Evolutionary conservation across 1,284 basidiomycete genomes (phyloP).

Genomic region (Trametes polyzona): DNA sequence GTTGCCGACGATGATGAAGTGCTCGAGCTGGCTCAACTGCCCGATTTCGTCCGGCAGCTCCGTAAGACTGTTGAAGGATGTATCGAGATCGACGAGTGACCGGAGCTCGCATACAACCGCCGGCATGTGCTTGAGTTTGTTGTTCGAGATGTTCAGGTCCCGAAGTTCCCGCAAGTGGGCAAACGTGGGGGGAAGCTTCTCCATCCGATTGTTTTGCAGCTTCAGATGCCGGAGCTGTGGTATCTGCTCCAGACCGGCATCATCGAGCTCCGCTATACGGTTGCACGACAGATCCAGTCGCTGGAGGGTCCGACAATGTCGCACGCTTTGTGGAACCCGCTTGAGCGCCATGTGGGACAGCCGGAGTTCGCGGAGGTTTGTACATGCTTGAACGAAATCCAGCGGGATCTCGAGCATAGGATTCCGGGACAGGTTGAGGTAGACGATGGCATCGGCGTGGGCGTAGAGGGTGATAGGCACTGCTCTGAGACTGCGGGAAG

Average conservation of each 20-base stretch:
- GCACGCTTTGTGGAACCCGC: conserved; percentile 86
- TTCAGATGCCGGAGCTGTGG: conserved; percentile 75
- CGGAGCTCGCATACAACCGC: conserved; percentile 76
- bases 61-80: conserved; percentile 93
- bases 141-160: conserved; percentile 95
- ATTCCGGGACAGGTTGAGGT: conserved; percentile 91
- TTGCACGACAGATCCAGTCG: conserved; percentile 94
- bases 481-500: conserved; percentile 82
- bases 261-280: conserved; percentile 88
- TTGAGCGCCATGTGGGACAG: conserved; percentile 96
- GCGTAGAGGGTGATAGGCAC: conserved; percentile 91
- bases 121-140: conserved; percentile 89
- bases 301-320: conserved; percentile 75
- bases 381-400: conserved; percentile 95
- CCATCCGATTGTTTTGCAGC: conserved; percentile 93
- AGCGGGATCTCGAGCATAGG: conserved; percentile 96
- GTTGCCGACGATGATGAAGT: conserved; percentile 90
- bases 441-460: conserved; percentile 86
- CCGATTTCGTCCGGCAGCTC: conserved; percentile 85
- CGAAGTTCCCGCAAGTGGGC: conserved; percentile 73
- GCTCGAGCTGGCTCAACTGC: conserved; percentile 69
- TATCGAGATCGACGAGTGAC: conserved; percentile 83
- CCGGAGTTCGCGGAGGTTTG: conserved; percentile 82
- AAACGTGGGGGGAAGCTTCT: conserved; percentile 87
- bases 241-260: conserved; percentile 83